A percentile compares a stretch with the other conserved stretches of the same genome.
These are phyloP conservation scores for Vitis riparia DNA, from an alignment of 164 flowering plant genomes.

Conservation along the genomic window DNA sequence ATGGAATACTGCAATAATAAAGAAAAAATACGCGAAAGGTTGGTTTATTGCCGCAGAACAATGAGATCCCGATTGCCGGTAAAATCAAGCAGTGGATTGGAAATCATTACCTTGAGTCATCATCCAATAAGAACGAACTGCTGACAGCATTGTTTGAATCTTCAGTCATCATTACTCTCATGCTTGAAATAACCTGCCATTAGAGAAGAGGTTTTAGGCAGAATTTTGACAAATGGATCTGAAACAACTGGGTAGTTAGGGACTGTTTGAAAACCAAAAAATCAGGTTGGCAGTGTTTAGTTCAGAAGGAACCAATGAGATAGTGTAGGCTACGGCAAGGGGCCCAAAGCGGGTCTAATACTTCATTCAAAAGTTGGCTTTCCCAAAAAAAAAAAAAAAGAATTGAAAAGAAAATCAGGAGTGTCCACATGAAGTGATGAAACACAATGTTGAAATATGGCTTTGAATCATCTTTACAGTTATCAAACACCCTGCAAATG, in stretches of 20 bases:
- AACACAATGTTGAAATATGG: not conserved
- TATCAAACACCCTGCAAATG: not conserved
- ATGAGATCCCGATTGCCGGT: not conserved
- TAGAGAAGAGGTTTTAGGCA: not conserved
- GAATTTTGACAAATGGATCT: not conserved
- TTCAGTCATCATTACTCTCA: conserved; percentile 78
- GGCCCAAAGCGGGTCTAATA: not conserved
- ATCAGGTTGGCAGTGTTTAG: not conserved
- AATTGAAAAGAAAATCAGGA: not conserved
- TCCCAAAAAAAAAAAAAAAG: not conserved
- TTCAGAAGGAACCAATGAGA: not conserved
- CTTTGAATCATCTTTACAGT: not conserved
- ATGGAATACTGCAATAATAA: conserved; percentile 60
- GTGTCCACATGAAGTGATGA: not conserved
- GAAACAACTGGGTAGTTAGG: not conserved
- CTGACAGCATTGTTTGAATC: conserved; percentile 70
- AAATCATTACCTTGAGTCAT: conserved; percentile 63
- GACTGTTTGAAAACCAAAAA: not conserved
- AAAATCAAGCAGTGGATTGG: too few relatives aligned
- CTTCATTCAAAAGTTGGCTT: not conserved
- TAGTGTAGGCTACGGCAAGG: not conserved
- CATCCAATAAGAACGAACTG: conserved; percentile 75
- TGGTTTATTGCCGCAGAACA: too few relatives aligned
- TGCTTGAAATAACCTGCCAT: conserved; percentile 67
- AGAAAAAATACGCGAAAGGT: too few relatives aligned